These are phyloP conservation scores for Boletus tylopilopsis DNA, from an alignment of 768 basidiomycete species.

Conservation along the genomic window DNA sequence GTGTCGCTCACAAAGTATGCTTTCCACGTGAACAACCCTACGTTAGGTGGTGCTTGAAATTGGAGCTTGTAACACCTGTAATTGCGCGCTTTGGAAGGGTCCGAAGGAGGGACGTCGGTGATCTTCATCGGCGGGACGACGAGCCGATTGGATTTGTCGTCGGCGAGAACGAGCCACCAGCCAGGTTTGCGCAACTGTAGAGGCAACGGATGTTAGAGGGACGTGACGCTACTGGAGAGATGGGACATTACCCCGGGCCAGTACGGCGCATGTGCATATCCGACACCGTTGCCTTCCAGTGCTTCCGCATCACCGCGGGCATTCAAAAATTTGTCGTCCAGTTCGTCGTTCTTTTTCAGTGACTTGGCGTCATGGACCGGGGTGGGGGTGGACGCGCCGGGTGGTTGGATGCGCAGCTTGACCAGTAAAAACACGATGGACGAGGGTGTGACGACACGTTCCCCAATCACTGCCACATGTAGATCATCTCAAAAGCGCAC, in stretches of 20 bases:
- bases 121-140: constrained; percentile 86
- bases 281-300: constrained; percentile 41
- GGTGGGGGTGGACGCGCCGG: constrained; percentile 32
- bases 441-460: constrained; percentile 81
- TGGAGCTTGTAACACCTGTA: constrained; percentile 86
- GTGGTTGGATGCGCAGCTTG: constrained; percentile 72
- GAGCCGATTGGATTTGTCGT: constrained; percentile 78
- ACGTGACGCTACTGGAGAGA: background rate
- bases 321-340: constrained; percentile 67
- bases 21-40: constrained; percentile 87
- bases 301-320: constrained; percentile 64
- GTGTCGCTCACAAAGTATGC: constrained; percentile 85
- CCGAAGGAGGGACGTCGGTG: constrained; percentile 67
- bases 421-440: constrained; percentile 85
- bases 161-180: constrained; percentile 91
- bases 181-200: constrained; percentile 78
- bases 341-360: constrained; percentile 48
- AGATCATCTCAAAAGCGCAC: background rate
- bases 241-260: constrained; percentile 78
- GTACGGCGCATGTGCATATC: constrained; percentile 84
- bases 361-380: constrained; percentile 42
- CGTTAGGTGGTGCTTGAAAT: constrained; percentile 88
- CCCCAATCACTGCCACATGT: constrained; percentile 70
- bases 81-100: constrained; percentile 46
- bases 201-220: background rate